Evolutionary conservation across 2,329 filamentous ascomycete species (phyloP), one percentile per base, ranked within the genome.

Genomic region (Pseudogymnoascus sp.): DNA sequence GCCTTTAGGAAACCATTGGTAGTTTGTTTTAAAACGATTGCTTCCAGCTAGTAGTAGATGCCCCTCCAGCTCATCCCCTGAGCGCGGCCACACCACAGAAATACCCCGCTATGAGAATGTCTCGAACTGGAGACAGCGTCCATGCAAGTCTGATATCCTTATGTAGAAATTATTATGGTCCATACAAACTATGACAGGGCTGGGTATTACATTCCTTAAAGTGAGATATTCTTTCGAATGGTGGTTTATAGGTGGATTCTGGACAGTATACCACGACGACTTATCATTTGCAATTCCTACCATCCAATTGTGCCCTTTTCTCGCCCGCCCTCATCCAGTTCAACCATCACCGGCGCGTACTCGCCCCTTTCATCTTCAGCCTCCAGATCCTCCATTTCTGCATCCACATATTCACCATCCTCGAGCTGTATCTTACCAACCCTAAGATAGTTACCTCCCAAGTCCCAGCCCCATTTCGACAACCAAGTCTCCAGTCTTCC

Each of bases 381-480:
- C 65, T 82, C 79, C 40, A 83, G 76, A 53, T 84, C 81, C 1
- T 75, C 74, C 61, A 81, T 71, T 68, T 80, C 78, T 2, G 78
- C 70, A 61, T 80, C 76, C 0, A 82, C 75, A 65, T 80, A 69
- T 71, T 83, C 77, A 26, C 82, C 79, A 67, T 83, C 81, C 65
- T 84, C 81, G 59, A 83, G 75, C 74, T 79, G 82, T 26, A 81
- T 71, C 62, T 75, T 78, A 1, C 81, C 81, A 19, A 75, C 75
- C 3, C 80, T 75, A 5, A 82, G 69, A 66, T 82, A 82, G 63
- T 82, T 77, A 7, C 75, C 78, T 15, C 77, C 71, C 11, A 87
- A 71, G 62, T 87, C 82, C 85, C 84, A 87, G 3, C 79, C 82
- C 59, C 75, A 74, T 56, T 73, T 75, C 76, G 75, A 77, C 3